Evolutionary conservation across 169 alveolate species (phyloP).

Genomic region (Plasmodium coatneyi): DNA sequence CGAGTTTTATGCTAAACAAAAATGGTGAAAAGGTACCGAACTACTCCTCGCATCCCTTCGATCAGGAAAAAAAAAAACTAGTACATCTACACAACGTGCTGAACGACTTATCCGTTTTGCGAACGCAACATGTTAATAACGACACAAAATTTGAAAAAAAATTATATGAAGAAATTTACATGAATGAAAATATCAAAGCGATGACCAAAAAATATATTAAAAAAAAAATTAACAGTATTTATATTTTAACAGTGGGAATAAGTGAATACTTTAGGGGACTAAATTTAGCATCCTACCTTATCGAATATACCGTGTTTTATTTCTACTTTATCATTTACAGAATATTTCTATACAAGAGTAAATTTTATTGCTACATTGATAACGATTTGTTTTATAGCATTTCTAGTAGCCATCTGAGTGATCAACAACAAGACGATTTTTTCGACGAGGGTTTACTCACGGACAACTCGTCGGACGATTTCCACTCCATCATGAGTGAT

Average conservation of each 20-base stretch:
- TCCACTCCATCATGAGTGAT: slow-evolving; percentile 3
- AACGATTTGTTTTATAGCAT: slow-evolving; percentile 57
- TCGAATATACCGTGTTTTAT: slow-evolving; percentile 56
- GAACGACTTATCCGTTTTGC: slow-evolving; percentile 28
- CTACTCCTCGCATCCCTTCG: background rate
- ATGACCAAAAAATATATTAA: slow-evolving; percentile 54
- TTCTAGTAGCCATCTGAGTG: slow-evolving; percentile 4
- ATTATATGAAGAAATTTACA: slow-evolving; percentile 70
- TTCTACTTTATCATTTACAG: slow-evolving; percentile 60
- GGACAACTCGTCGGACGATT: slow-evolving; percentile 13
- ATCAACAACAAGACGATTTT: slow-evolving; percentile 16
- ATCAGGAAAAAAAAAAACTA: background rate
- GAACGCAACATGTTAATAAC: slow-evolving; percentile 19
- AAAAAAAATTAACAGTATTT: slow-evolving; percentile 61
- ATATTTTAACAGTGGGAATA: slow-evolving; percentile 72
- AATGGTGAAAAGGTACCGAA: background rate
- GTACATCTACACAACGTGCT: background rate
- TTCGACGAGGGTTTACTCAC: slow-evolving; percentile 43
- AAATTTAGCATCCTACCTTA: slow-evolving; percentile 69
- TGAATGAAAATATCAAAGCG: slow-evolving; percentile 50
- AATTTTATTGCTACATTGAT: slow-evolving; percentile 45
- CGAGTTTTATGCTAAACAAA: background rate
- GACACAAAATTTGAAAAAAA: slow-evolving; percentile 50
- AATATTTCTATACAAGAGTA: slow-evolving; percentile 51
- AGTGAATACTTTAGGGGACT: slow-evolving; percentile 74